phyloP scores from a whole-genome alignment of 768 basidiomycete species.

The Tulasnella sp. region DNA sequence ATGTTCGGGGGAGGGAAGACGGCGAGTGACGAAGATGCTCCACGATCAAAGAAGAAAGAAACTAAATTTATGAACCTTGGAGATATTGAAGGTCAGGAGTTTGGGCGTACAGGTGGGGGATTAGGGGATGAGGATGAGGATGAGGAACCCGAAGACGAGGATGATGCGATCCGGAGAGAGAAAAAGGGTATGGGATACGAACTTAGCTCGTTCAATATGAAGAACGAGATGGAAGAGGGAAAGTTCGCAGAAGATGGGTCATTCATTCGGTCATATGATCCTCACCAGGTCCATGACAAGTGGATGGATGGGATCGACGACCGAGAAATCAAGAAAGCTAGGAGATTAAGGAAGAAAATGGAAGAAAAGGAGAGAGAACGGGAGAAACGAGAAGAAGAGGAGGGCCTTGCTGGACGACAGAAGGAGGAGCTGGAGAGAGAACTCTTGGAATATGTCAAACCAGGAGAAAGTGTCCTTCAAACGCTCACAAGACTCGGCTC shows the following conservation, averaged over 20 bases:
- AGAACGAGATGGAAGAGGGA: slow-evolving; percentile 96
- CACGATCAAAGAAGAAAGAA: slow-evolving; percentile 38
- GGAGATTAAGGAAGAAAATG: slow-evolving; percentile 57
- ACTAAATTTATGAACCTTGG: slow-evolving; percentile 72
- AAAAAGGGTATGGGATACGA: slow-evolving; percentile 89
- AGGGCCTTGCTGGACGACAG: slow-evolving; percentile 50
- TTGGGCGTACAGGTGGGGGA: slow-evolving; percentile 39
- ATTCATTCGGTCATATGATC: slow-evolving; percentile 76
- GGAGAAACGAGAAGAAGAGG: slow-evolving; percentile 56
- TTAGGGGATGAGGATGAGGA: slow-evolving; percentile 23
- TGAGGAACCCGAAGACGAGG: slow-evolving; percentile 51
- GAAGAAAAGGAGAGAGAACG: slow-evolving; percentile 60
- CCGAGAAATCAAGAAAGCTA: slow-evolving; percentile 68
- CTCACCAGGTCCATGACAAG: slow-evolving; percentile 79
- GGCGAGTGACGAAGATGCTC: slow-evolving; percentile 22
- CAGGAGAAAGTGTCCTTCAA: slow-evolving; percentile 78
- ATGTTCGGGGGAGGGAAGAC: slow-evolving; percentile 61
- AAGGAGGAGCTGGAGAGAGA: slow-evolving; percentile 49
- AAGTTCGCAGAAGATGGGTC: slow-evolving; percentile 90
- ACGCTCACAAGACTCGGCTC: slow-evolving; percentile 75
- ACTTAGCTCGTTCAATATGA: slow-evolving; percentile 95
- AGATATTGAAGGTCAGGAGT: slow-evolving; percentile 97
- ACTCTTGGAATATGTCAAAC: slow-evolving; percentile 48
- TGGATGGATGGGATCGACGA: slow-evolving; percentile 91
- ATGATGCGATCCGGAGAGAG: slow-evolving; percentile 58